Conservation (phyloP, 805 yeast genomes). For the Sungouiella blattae region DNA sequence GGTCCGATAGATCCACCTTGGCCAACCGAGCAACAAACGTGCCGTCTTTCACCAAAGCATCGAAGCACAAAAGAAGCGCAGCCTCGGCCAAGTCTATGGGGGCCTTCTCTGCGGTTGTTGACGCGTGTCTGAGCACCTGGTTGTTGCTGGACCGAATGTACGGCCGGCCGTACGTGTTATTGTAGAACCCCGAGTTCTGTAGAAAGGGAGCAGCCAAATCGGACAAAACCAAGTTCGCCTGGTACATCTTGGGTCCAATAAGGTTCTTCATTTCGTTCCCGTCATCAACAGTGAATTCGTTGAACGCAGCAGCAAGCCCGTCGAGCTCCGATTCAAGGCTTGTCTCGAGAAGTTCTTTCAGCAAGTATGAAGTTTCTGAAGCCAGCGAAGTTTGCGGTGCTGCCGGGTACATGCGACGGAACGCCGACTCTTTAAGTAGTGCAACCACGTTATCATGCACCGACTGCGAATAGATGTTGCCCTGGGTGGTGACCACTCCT, state of each 20-base stretch:
- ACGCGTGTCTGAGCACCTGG: conserved; percentile 20
- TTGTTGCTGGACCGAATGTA: conserved; percentile 26
- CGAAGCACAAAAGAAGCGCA: conserved; percentile 28
- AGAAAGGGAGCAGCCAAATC: conserved; percentile 33
- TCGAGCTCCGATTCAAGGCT: conserved; percentile 20
- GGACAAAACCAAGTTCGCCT: conserved; percentile 35
- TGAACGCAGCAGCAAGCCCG: conserved; percentile 8
- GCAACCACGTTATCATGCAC: conserved; percentile 10
- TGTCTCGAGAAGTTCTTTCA: conserved; percentile 24
- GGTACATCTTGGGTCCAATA: conserved; percentile 14
- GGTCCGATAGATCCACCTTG: conserved; percentile 22
- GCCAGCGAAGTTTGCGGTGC: neutral
- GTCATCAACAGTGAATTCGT: neutral
- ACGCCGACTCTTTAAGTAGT: conserved; percentile 12
- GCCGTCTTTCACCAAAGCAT: conserved; percentile 27
- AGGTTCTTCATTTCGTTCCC: neutral
- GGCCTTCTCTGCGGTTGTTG: conserved; percentile 18
- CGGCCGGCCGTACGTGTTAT: conserved; percentile 35
- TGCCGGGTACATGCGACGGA: conserved; percentile 1
- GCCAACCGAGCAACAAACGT: conserved; percentile 29
- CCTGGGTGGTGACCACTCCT: conserved; percentile 82
- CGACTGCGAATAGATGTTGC: conserved; percentile 63
- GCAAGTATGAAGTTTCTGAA: conserved; percentile 24
- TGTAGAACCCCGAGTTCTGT: conserved; percentile 36
- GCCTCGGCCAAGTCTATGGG: conserved; percentile 41